Evolutionary conservation across 495 filamentous ascomycete species (phyloP).

Genomic region (Penicillium ochrochloron): DNA sequence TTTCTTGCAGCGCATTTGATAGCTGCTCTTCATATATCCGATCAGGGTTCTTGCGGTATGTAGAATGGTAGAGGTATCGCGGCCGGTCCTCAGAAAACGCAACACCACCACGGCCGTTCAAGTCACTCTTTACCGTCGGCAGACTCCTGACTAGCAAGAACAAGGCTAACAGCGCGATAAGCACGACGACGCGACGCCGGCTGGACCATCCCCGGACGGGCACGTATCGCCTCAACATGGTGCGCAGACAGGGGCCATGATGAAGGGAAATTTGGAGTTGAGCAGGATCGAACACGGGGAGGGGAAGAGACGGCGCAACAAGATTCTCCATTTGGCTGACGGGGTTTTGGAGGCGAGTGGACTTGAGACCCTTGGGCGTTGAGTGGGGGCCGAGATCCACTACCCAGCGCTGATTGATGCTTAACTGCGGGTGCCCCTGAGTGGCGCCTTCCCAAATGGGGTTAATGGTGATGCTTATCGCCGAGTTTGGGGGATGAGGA

Average conservation of each 20-base stretch:
- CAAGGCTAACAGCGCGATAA: conserved; percentile 15
- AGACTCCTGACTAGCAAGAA: conserved; percentile 18
- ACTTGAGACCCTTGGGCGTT: background rate
- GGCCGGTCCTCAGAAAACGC: conserved; percentile 30
- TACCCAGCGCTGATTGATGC: conserved; percentile 12
- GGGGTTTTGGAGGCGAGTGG: background rate
- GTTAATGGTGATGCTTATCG: conserved; percentile 5
- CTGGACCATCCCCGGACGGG: conserved; percentile 3
- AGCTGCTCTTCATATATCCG: conserved; percentile 35
- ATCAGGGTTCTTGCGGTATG: conserved; percentile 38
- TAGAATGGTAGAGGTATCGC: conserved; percentile 37
- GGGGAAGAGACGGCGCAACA: background rate
- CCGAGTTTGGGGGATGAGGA: background rate
- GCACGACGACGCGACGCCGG: conserved; percentile 17
- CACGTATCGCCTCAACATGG: conserved; percentile 22
- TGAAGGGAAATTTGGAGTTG: background rate
- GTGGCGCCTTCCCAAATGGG: background rate
- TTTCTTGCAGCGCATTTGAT: conserved; percentile 28
- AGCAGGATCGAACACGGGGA: background rate
- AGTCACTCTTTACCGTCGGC: conserved; percentile 8
- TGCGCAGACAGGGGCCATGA: conserved; percentile 15
- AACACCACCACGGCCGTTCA: background rate
- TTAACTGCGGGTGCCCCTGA: background rate
- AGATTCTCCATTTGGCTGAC: conserved; percentile 1
- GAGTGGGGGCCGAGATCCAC: conserved; percentile 10